Evolutionary conservation across 257 asterid genomes (phyloP).

Genomic region (Rauvolfia tetraphylla): DNA sequence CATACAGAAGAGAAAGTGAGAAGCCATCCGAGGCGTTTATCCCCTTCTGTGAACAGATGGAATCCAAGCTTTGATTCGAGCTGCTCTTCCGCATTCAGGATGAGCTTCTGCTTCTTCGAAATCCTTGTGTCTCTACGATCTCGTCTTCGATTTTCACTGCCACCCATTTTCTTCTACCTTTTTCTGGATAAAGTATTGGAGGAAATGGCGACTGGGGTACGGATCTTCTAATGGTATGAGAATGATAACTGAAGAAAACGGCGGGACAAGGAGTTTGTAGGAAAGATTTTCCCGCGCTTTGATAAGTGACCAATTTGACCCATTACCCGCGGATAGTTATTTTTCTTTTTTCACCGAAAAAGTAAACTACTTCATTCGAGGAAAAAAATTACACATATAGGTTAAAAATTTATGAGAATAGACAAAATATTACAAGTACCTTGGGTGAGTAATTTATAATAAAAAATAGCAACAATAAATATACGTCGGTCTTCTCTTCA

Average conservation of each 20-base stretch:
- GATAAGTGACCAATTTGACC: no score
- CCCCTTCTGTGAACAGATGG: constrained; percentile 81
- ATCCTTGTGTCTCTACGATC: constrained; percentile 67
- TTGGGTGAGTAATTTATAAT: no score
- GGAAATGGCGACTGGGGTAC: background rate
- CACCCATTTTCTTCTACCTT: constrained; percentile 36
- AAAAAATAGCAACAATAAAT: no score
- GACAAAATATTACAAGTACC: no score
- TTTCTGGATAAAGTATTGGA: background rate
- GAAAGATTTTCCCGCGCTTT: constrained; percentile 10
- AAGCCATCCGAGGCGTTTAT: constrained; percentile 96
- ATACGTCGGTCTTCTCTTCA: no score
- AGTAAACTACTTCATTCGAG: background rate
- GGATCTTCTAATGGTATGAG: background rate
- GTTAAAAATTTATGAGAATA: no score
- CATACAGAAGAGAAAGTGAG: constrained; percentile 85
- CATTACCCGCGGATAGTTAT: no score
- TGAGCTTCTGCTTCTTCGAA: constrained; percentile 86
- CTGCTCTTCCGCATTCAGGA: constrained; percentile 82
- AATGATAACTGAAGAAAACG: background rate
- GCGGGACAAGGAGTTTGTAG: background rate
- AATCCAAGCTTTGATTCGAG: constrained; percentile 86
- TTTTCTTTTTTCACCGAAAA: background rate
- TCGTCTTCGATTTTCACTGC: constrained; percentile 60
- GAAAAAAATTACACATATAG: no score